Percentiles rank a stretch among this genome's conserved stretches.
phyloP scores from a whole-genome alignment of 139 green algal genomes.

The Chlorella sp. region DNA sequence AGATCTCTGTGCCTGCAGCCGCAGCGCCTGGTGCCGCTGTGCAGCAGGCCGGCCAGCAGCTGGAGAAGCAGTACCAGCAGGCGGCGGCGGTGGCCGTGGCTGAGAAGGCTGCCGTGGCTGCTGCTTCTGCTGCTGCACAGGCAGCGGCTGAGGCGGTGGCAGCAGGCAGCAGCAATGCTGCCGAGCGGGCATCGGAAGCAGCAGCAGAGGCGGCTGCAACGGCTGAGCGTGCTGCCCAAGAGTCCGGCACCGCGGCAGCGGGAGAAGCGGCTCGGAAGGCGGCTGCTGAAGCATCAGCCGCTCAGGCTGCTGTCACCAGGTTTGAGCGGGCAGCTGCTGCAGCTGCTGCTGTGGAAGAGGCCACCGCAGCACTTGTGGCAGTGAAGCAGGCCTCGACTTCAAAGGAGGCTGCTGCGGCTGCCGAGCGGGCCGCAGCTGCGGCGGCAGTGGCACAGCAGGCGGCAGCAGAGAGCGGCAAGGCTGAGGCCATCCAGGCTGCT shows the following conservation, averaged over 20 bases:
- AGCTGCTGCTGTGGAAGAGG: not conserved
- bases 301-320: not conserved
- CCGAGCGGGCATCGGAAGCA: not conserved
- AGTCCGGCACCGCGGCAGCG: not conserved
- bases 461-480: too few relatives aligned
- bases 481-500: too few relatives aligned
- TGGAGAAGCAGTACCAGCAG: not conserved
- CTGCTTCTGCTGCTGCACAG: not conserved
- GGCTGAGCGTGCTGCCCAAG: not conserved
- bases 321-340: not conserved
- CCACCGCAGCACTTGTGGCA: not conserved
- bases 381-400: not conserved
- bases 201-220: not conserved
- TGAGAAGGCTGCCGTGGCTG: not conserved
- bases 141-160: not conserved
- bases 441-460: not conserved
- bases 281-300: not conserved
- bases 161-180: not conserved
- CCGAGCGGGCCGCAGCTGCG: not conserved
- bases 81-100: not conserved
- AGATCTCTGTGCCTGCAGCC: too few relatives aligned
- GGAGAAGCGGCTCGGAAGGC: not conserved
- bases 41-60: not conserved
- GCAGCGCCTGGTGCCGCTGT: not conserved
- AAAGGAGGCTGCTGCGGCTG: not conserved